Evolutionary conservation across 2,329 filamentous ascomycete genomes (phyloP).

Genomic region (Coniochaeta prunicola): DNA sequence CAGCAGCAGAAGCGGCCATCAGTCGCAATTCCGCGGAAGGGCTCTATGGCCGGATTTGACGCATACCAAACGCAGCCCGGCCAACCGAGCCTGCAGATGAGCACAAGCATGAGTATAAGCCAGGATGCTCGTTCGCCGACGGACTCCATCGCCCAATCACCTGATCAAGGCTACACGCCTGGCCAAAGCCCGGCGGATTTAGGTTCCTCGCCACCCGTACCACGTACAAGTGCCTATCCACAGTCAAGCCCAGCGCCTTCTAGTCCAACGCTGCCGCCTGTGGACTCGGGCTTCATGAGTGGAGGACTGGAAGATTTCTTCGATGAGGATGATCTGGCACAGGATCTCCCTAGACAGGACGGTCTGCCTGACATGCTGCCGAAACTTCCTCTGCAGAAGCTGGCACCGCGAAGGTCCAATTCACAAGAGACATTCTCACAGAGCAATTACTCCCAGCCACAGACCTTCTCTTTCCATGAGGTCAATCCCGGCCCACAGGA

Average conservation of each 20-base stretch:
- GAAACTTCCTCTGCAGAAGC: neutral
- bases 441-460: conserved; percentile 12
- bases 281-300: conserved; percentile 81
- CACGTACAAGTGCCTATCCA: conserved; percentile 50
- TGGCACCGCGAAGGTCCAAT: conserved; percentile 2
- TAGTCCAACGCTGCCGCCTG: conserved; percentile 66
- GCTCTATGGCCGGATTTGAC: conserved; percentile 39
- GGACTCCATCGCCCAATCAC: conserved; percentile 45
- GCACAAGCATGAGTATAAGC: conserved; percentile 20
- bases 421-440: conserved; percentile 6
- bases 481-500: conserved; percentile 36
- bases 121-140: conserved; percentile 47
- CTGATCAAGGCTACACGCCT: conserved; percentile 39
- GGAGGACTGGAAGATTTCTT: conserved; percentile 65
- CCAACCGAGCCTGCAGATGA: conserved; percentile 26
- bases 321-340: conserved; percentile 48
- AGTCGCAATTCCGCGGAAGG: conserved; percentile 50
- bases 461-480: conserved; percentile 27
- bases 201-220: conserved; percentile 82
- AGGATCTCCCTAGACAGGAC: conserved; percentile 26
- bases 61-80: conserved; percentile 18
- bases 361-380: neutral
- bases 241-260: conserved; percentile 62
- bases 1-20: conserved; percentile 23
- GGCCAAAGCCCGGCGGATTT: conserved; percentile 72